Evolutionary conservation across 768 basidiomycete genomes (phyloP).

Genomic region (Pleurotus sapidus): DNA sequence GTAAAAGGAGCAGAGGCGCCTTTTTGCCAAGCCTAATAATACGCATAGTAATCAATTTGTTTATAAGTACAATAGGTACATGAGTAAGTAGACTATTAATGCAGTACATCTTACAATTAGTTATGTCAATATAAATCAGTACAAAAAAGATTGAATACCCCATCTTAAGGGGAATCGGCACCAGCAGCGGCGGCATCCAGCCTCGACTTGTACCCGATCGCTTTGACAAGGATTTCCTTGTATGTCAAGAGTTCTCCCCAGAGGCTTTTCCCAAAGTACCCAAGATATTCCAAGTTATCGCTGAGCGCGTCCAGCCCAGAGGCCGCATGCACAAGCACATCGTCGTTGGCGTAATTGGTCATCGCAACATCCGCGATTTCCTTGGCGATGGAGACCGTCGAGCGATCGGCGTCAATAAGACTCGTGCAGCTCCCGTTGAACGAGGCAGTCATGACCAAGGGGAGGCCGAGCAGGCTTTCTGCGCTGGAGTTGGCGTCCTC

Average conservation of each 20-base stretch:
- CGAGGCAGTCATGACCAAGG: slow-evolving; percentile 5
- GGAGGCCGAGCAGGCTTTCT: slow-evolving; percentile 11
- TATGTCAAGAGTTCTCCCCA: slow-evolving; percentile 30
- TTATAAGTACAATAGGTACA: no score
- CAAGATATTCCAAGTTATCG: slow-evolving; percentile 31
- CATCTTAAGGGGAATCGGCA: no score
- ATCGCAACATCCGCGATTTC: slow-evolving; percentile 24
- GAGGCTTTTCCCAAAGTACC: slow-evolving; percentile 26
- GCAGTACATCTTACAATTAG: no score
- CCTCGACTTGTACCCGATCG: slow-evolving; percentile 17
- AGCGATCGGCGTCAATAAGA: slow-evolving; percentile 11
- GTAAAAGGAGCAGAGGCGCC: no score
- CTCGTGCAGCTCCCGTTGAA: slow-evolving; percentile 5
- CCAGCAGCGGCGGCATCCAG: background rate
- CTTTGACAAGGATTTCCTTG: slow-evolving; percentile 21
- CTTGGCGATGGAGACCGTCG: slow-evolving; percentile 19
- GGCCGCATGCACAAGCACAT: slow-evolving; percentile 21
- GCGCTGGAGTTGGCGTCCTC: slow-evolving; percentile 9
- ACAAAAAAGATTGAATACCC: no score
- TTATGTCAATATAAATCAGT: no score
- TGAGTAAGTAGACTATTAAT: no score
- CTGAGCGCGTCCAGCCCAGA: slow-evolving; percentile 25
- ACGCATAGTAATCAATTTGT: no score
- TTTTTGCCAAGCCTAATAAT: no score
- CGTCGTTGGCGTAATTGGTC: slow-evolving; percentile 8